Base-by-base conservation (phyloP, 345 rosid genomes). In the Brassica juncea region DNA sequence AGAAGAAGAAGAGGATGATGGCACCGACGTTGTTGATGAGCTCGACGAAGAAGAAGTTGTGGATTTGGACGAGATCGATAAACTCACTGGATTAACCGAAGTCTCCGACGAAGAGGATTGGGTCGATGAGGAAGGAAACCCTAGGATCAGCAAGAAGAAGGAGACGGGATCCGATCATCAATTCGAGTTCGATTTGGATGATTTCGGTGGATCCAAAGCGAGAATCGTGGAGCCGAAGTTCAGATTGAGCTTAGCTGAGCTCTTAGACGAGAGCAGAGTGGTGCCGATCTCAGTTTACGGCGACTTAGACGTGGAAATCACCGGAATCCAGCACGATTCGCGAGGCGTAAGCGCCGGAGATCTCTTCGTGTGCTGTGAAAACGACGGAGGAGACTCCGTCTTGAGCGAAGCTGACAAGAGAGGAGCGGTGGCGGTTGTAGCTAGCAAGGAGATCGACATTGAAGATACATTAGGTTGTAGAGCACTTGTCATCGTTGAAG, bases 331-430 rank as follows among this genome's bases (percentile, higher is more conserved):
- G 34, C 97, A 94, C 9, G 99, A 94, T 72, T 92, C 99, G 2
- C 84, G 97, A 34, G 79, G 88, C 14, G 97, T 94, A n/a, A 88
- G 79, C 70, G 87, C 93, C 23, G 97, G 99, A 54, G 97, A 92
- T 86, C 85, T 94, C 83, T 92, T 91, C 61, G 95, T 92, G 0
- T 94, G 99, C 61, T 89, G 97, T 79, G 87, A 74, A 64, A 86
- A 85, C 2, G 92, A 84, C 1, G 93, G 90, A 60, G 94, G 88
- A 47, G 91, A 91, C 81, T 84, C 92, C 80, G 87, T 77, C 77
- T 80, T 94, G 83, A 91, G 88, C 34, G 99, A 94, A 87, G 97
- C 97, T 60, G 97, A 92, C 71, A 94, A 92, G 85, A 91, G 99
- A 88, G 97, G 97, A 75, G 97, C 97, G 4, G 95, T 91, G 82